Evolutionary conservation across 2,329 filamentous ascomycete genomes (phyloP).

Genomic region (Ceratocystis lukuohia): DNA sequence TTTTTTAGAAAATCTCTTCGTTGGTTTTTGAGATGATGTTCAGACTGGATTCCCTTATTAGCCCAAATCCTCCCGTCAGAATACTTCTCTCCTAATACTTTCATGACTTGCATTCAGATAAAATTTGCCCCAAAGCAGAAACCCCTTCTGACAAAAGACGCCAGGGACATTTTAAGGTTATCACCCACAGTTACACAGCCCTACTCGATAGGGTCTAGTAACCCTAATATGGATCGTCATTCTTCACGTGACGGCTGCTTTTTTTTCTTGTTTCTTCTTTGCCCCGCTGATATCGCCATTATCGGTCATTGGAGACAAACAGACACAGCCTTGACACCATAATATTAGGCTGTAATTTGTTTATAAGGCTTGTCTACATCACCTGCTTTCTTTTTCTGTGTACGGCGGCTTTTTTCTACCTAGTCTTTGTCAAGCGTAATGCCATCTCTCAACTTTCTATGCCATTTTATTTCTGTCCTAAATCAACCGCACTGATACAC

Average conservation of each 20-base stretch:
- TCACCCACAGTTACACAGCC: not conserved
- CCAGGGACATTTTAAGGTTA: not conserved
- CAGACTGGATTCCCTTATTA: slow-evolving; percentile 2
- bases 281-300: not conserved
- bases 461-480: not conserved
- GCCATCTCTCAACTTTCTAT: not conserved
- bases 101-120: not conserved
- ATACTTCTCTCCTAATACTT: not conserved
- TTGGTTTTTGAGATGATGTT: not conserved
- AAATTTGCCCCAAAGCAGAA: not conserved
- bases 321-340: not conserved
- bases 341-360: not conserved
- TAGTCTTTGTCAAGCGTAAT: not conserved
- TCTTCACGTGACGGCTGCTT: not conserved
- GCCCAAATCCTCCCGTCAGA: not conserved
- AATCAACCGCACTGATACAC: not conserved
- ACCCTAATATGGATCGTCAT: not conserved
- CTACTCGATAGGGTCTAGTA: not conserved
- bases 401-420: not conserved
- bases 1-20: not conserved
- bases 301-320: not conserved
- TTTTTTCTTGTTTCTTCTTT: not conserved
- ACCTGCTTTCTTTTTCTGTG: not conserved
- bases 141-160: not conserved
- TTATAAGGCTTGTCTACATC: not conserved